phyloP scores from a whole-genome alignment of 345 rosid species.

The Eutrema heterophyllum region DNA sequence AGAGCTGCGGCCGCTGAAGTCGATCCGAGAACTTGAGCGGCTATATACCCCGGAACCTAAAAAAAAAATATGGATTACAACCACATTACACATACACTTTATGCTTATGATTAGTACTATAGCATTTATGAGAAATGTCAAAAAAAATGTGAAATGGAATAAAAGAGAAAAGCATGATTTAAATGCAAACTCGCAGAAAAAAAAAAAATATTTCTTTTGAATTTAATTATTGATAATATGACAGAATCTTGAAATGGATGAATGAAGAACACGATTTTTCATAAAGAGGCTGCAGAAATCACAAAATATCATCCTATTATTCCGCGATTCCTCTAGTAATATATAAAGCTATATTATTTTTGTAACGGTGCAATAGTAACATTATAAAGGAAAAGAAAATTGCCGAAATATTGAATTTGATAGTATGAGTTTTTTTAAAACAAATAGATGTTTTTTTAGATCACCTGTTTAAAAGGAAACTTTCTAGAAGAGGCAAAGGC shows the following conservation, averaged over 20 bases:
- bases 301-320: too few relatives aligned
- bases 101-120: background rate
- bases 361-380: background rate
- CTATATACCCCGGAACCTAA: constrained; percentile 25
- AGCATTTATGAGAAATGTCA: background rate
- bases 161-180: too few relatives aligned
- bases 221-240: background rate
- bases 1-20: constrained; percentile 9
- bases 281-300: too few relatives aligned
- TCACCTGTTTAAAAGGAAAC: constrained; percentile 37
- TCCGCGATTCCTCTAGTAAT: too few relatives aligned
- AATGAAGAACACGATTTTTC: too few relatives aligned
- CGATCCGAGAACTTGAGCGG: constrained; percentile 15
- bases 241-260: background rate
- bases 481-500: constrained; percentile 34
- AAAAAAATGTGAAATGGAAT: background rate
- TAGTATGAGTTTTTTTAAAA: background rate
- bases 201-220: background rate
- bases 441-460: too few relatives aligned
- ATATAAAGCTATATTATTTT: too few relatives aligned
- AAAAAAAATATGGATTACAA: background rate
- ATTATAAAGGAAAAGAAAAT: background rate
- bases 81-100: background rate
- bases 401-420: background rate
- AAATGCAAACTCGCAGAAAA: background rate